Evolutionary conservation across 2,329 filamentous ascomycete species (phyloP), one percentile per base, ranked within the genome.

Genomic region (Colletotrichum caudatum): DNA sequence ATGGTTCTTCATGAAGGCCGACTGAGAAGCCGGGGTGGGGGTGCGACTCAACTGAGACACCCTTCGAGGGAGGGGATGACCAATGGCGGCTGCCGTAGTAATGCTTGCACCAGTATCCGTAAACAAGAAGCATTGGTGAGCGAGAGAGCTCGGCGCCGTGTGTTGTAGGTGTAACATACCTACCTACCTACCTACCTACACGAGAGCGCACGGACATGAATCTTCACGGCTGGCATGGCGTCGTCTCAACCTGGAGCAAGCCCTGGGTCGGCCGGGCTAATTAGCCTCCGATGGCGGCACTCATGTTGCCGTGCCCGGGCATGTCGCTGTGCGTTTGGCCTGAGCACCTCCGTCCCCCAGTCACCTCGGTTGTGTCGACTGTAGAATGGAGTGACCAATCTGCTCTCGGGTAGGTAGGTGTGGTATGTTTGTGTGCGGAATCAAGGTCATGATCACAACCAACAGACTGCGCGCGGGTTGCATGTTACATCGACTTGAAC

Each of bases 1-100:
- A 29, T 86, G 84, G 84, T 84, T 85, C 71, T 85, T 81, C 68
- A 48, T 63, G 57, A 72, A 69, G 51, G 56, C 54, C 48, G 69
- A 63, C 57, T 69, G 63, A 62, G 46, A 71, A 53, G 37, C 56
- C 37, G 46, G 56, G 57, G n/a, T 41, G 57, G 56, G 48, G 48
- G 48, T 62, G 37, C 46, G 39, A 53, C 61, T 68, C 58, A 60
- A 48, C 60, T 51, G 66, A 54, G 60, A 69, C 66, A 56, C 59
- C 60, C 48, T 39, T 50, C 11, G 8, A 26, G 33, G 23, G 35
- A 51, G 44, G n/a, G 20, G 56, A 66, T 51, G 29, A 6, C 39
- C 50, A 60, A 41, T 59, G 57, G 29, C 37, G 14, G 53, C 33
- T 41, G 33, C 39, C 2, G 14, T 6, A 16, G 44, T 26, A 35